Base-by-base conservation (phyloP, 2,329 filamentous ascomycete species). In the Colletotrichum cuscutae region DNA sequence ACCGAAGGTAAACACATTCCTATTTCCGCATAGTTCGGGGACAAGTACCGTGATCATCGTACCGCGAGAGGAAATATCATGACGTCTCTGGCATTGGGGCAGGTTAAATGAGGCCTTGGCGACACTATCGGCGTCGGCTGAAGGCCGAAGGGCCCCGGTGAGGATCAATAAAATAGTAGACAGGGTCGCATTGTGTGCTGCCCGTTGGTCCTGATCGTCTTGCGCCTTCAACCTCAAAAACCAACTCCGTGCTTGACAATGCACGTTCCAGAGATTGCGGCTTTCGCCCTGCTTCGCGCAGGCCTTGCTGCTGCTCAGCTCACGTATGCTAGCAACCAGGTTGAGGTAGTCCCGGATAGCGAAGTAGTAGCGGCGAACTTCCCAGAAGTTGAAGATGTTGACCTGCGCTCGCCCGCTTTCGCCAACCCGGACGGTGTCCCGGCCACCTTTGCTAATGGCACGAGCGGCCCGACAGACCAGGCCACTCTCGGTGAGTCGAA, bases 361-460 rank as follows among this genome's bases (percentile, higher is more conserved):
- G 63, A 76, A 5, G 67, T 75, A 1, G 77, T 79, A 1, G 75
- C 78, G 9, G 73, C 68, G 28, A 71, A 72, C 28, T 72, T 72
- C 60, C 70, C 70, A 1, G 49, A 72, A 2, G 70, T 72, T 5
- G 60, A 65, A 28, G 60, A 30, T 1, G 60, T 80, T 1, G 57
- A 79, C 6, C 72, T 81, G 1, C 58, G 71, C 19, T 80, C 79
- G 0, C 79, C 79, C 2, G 75, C 79, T 1, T 81, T 81, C 32
- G 59, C 49, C 5, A 65, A 73, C 3, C 72, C 75, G 0, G 68
- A 77, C 49, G 76, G 77, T 2, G 68, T 81, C 4, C 77, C 79
- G 0, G 61, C 63, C 2, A 73, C 74, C 0, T 81, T 79, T 15
- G 64, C 73, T 4, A 79, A 79, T 32, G 79, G 79, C 19, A 81